phyloP scores from a whole-genome alignment of 83 land plant genomes.

The Picea engelmannii region DNA sequence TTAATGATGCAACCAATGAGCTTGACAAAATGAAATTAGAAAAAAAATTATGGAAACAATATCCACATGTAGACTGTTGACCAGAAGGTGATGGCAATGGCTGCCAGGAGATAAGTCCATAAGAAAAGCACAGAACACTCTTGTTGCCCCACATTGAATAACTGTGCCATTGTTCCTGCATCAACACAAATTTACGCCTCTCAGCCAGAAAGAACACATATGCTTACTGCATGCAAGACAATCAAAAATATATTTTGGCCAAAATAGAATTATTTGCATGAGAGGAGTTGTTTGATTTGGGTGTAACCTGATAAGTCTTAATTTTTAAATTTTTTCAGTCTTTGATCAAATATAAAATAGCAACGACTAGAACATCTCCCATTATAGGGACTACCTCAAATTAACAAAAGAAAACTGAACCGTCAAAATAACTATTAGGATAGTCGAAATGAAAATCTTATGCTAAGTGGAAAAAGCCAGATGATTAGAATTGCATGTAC shows the following conservation, averaged over 20 bases:
- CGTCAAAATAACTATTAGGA: neutral
- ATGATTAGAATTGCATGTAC: neutral
- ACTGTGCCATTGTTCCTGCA: constrained; percentile 28
- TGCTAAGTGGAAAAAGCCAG: too few relatives aligned
- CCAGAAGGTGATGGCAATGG: constrained; percentile 59
- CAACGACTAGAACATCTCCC: too few relatives aligned
- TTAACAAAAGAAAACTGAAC: too few relatives aligned
- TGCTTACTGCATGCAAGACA: neutral
- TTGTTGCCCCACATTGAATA: constrained; percentile 63
- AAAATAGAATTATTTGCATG: neutral
- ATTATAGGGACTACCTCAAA: too few relatives aligned
- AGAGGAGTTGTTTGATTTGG: too few relatives aligned
- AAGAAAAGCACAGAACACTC: constrained; percentile 69
- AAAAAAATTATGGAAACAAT: too few relatives aligned
- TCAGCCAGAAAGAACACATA: constrained; percentile 15
- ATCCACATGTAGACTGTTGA: constrained; percentile 65
- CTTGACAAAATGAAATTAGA: too few relatives aligned
- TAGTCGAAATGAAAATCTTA: neutral
- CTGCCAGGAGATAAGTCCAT: constrained; percentile 64
- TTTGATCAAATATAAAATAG: too few relatives aligned
- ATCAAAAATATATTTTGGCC: too few relatives aligned
- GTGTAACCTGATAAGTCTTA: too few relatives aligned
- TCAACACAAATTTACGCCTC: neutral
- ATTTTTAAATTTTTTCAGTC: too few relatives aligned
- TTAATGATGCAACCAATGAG: too few relatives aligned